A percentile compares a stretch with the other conserved stretches of the same genome.
Evolutionary conservation across 306 rosid species (phyloP).

Genomic region (Cucurbita maxima): DNA sequence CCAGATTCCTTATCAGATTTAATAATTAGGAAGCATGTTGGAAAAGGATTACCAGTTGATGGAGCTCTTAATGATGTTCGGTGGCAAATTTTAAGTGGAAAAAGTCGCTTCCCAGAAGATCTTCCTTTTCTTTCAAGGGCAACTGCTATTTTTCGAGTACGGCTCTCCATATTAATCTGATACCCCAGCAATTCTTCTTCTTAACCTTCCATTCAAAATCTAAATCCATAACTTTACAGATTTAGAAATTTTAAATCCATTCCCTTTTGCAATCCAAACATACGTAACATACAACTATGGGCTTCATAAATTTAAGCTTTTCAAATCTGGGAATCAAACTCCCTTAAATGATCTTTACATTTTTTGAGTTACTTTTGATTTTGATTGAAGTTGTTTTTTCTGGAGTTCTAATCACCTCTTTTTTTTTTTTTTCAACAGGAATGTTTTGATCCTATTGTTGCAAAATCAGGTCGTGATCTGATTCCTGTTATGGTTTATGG

Average conservation of each 20-base stretch:
- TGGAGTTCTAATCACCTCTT: conserved; percentile 1
- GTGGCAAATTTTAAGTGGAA: conserved; percentile 92
- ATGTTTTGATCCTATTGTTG: conserved; percentile 98
- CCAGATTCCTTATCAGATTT: conserved; percentile 39
- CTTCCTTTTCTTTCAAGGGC: conserved; percentile 86
- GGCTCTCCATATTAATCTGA: conserved; percentile 1
- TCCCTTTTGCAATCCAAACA: neutral
- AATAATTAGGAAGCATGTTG: conserved; percentile 56
- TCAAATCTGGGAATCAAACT: neutral
- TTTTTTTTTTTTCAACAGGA: conserved; percentile 40
- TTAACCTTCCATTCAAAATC: neutral
- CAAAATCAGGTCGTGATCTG: conserved; percentile 87
- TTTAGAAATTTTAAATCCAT: neutral
- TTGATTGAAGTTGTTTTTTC: neutral
- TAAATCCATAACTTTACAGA: neutral
- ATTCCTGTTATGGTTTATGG: conserved; percentile 99
- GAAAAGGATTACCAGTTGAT: conserved; percentile 43
- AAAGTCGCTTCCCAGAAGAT: conserved; percentile 80
- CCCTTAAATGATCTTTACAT: neutral
- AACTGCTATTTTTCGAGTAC: conserved; percentile 87
- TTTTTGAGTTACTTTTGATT: neutral
- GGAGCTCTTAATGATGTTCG: conserved; percentile 45
- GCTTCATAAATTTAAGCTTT: neutral
- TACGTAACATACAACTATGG: neutral
- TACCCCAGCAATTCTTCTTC: neutral